phyloP scores from a whole-genome alignment of 805 yeast genomes.

The Zygosaccharomyces siamensis region DNA sequence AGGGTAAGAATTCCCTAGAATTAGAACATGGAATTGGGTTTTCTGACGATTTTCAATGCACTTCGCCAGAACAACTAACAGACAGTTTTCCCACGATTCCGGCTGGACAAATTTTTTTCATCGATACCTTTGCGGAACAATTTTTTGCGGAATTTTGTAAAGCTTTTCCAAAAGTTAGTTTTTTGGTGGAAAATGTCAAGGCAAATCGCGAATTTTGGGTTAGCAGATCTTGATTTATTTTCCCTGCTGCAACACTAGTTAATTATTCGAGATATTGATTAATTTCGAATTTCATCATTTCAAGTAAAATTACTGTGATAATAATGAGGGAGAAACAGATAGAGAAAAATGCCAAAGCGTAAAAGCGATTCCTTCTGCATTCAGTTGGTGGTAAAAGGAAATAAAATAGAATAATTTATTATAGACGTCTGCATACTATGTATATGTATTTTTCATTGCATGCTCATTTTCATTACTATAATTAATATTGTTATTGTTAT shows the following conservation, averaged over 20 bases:
- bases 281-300: neutral
- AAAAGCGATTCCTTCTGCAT: too few relatives aligned
- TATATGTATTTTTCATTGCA: neutral
- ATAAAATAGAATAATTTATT: too few relatives aligned
- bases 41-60: constrained; percentile 26
- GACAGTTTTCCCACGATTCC: constrained; percentile 47
- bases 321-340: too few relatives aligned
- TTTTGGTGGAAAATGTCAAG: constrained; percentile 48
- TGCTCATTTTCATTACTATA: neutral
- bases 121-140: constrained; percentile 71
- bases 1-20: neutral
- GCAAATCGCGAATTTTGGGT: constrained; percentile 57
- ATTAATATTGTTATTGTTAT: neutral
- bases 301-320: neutral
- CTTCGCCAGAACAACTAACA: constrained; percentile 39
- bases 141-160: constrained; percentile 63
- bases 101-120: constrained; percentile 77
- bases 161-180: constrained; percentile 56
- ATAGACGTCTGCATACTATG: neutral
- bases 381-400: too few relatives aligned
- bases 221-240: constrained; percentile 3
- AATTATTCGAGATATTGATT: neutral
- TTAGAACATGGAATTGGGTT: constrained; percentile 9
- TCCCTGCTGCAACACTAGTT: neutral
- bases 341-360: too few relatives aligned